phyloP scores from a whole-genome alignment of 148 eudicot genomes.

The Fagopyrum tataricum region DNA sequence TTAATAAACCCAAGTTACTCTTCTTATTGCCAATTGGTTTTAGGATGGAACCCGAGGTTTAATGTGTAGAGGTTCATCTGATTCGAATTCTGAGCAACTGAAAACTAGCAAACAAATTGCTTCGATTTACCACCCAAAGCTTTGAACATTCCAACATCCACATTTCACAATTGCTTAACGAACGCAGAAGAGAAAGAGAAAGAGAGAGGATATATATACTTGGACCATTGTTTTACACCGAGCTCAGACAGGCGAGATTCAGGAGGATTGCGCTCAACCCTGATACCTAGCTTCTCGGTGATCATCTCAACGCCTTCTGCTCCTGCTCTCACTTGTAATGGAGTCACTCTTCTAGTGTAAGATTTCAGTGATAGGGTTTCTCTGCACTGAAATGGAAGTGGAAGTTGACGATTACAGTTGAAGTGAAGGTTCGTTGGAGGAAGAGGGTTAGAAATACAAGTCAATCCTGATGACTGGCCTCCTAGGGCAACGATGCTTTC shows the following conservation, averaged over 20 bases:
- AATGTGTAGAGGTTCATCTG: no score
- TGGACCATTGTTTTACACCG: constrained; percentile 57
- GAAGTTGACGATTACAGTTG: constrained; percentile 8
- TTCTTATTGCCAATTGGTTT: background rate
- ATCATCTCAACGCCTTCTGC: constrained; percentile 26
- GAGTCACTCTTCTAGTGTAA: background rate
- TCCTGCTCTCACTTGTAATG: constrained; percentile 17
- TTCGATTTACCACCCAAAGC: background rate
- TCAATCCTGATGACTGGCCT: background rate
- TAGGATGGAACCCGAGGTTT: no score
- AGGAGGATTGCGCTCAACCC: constrained; percentile 45
- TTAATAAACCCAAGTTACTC: background rate
- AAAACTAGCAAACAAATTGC: background rate
- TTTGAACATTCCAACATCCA: background rate
- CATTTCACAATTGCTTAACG: background rate
- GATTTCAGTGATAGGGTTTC: background rate
- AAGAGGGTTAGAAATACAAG: background rate
- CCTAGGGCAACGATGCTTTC: constrained; percentile 6
- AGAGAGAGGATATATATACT: constrained; percentile 22
- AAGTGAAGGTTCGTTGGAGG: constrained; percentile 16
- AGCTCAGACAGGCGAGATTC: constrained; percentile 51
- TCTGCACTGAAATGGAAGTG: background rate
- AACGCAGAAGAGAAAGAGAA: constrained; percentile 12
- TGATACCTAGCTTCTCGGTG: constrained; percentile 48
- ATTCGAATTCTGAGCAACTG: background rate